Conservation (phyloP, 257 asterid species). For the Capsicum chinense region DNA sequence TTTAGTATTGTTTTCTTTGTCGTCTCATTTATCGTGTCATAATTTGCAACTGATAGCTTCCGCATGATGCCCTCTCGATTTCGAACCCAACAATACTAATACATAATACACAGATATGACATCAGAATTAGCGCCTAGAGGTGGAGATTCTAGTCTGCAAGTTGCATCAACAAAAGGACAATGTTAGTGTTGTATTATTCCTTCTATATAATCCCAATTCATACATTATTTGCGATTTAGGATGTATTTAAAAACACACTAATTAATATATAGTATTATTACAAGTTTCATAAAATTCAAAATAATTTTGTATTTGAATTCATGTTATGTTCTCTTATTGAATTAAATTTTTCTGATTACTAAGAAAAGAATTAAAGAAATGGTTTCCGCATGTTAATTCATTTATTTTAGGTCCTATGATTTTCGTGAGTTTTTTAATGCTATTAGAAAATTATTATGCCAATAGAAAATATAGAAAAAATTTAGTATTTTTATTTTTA, state of each 20-base stretch:
- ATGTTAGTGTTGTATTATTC: neutral
- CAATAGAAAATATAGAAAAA: too few relatives aligned
- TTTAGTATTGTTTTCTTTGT: too few relatives aligned
- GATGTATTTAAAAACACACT: neutral
- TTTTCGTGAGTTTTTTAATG: too few relatives aligned
- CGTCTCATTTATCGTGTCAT: too few relatives aligned
- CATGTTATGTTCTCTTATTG: neutral
- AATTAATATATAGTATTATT: neutral
- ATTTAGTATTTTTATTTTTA: too few relatives aligned
- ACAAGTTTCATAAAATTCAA: neutral
- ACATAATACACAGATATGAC: too few relatives aligned
- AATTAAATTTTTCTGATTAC: neutral
- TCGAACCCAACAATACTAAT: too few relatives aligned
- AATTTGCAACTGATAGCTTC: too few relatives aligned
- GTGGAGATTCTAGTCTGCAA: neutral
- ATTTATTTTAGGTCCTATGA: too few relatives aligned
- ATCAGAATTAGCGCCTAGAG: too few relatives aligned
- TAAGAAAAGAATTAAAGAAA: neutral
- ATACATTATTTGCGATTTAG: neutral
- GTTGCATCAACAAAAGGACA: neutral
- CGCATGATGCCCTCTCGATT: too few relatives aligned
- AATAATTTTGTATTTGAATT: neutral
- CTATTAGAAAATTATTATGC: too few relatives aligned
- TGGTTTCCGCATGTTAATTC: neutral
- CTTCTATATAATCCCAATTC: neutral